Conservation (phyloP, 345 rosid species). For the Pseudoturritis turrita region DNA sequence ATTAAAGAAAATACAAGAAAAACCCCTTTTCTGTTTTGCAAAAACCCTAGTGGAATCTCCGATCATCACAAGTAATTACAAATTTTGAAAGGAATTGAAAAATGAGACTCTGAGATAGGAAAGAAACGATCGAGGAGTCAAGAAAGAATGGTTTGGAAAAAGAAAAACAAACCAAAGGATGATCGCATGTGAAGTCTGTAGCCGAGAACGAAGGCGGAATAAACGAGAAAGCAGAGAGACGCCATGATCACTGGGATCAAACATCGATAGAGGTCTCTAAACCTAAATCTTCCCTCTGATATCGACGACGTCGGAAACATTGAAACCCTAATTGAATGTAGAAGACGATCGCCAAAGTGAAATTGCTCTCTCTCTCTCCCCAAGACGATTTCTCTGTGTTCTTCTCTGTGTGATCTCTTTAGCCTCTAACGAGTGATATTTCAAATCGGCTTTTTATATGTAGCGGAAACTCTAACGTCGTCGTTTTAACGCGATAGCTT, state of each 20-base stretch:
- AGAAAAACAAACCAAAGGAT: slow-evolving; percentile 36
- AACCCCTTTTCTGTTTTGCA: background rate
- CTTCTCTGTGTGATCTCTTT: background rate
- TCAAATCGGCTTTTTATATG: background rate
- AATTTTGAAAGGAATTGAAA: too few relatives aligned
- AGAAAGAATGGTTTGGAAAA: slow-evolving; percentile 15
- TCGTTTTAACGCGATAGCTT: background rate
- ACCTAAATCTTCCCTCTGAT: background rate
- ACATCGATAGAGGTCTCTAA: background rate
- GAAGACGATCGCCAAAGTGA: background rate
- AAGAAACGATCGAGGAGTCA: background rate
- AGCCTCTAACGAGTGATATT: background rate
- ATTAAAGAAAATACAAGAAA: background rate
- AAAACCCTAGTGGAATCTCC: too few relatives aligned
- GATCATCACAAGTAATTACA: too few relatives aligned
- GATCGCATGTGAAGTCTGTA: slow-evolving; percentile 38
- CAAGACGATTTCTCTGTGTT: background rate
- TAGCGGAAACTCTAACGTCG: background rate
- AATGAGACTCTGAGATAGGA: background rate
- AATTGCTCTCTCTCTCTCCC: background rate
- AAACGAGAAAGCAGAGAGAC: background rate
- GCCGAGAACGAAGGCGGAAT: slow-evolving; percentile 35
- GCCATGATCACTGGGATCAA: background rate
- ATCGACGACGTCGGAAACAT: background rate
- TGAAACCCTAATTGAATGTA: background rate